These are phyloP conservation scores for Parathielavia hyrcaniae DNA, from an alignment of 495 filamentous ascomycete species.

Conservation along the genomic window DNA sequence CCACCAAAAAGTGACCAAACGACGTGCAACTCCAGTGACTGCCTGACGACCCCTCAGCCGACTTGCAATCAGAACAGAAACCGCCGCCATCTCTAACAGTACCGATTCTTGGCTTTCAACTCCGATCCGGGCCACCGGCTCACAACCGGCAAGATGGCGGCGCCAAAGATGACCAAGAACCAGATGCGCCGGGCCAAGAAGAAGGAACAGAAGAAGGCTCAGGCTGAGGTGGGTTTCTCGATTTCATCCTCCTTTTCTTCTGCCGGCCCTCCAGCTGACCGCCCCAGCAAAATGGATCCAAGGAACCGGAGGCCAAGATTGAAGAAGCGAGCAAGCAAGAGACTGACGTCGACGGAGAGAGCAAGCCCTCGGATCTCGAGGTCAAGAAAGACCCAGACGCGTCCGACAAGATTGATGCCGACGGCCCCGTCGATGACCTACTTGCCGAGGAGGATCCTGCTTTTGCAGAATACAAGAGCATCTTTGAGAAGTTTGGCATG, in stretches of 20 bases:
- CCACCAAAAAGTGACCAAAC: constrained; percentile 1
- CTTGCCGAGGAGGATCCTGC: constrained; percentile 66
- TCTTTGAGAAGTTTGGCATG: constrained; percentile 65
- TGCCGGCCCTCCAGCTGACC: constrained; percentile 16
- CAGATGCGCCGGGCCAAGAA: constrained; percentile 81
- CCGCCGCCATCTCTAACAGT: background rate
- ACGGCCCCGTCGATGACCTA: constrained; percentile 43
- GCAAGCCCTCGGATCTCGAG: constrained; percentile 29
- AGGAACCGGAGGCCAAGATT: constrained; percentile 24
- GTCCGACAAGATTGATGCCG: constrained; percentile 37
- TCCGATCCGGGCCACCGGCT: constrained; percentile 18
- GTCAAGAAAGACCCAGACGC: constrained; percentile 37
- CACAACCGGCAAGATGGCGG: constrained; percentile 43
- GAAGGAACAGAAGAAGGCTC: constrained; percentile 70
- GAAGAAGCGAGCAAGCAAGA: constrained; percentile 33
- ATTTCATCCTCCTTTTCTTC: background rate
- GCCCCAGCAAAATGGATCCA: constrained; percentile 24
- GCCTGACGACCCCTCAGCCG: background rate
- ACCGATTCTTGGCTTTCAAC: background rate
- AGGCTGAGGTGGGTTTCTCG: constrained; percentile 40
- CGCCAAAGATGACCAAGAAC: constrained; percentile 70
- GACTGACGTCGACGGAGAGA: constrained; percentile 7
- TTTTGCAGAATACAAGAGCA: constrained; percentile 72
- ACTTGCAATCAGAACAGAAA: background rate
- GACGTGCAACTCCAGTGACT: background rate